Conservation (phyloP, 164 flowering plant species). For the Cinnamomum micranthum region DNA sequence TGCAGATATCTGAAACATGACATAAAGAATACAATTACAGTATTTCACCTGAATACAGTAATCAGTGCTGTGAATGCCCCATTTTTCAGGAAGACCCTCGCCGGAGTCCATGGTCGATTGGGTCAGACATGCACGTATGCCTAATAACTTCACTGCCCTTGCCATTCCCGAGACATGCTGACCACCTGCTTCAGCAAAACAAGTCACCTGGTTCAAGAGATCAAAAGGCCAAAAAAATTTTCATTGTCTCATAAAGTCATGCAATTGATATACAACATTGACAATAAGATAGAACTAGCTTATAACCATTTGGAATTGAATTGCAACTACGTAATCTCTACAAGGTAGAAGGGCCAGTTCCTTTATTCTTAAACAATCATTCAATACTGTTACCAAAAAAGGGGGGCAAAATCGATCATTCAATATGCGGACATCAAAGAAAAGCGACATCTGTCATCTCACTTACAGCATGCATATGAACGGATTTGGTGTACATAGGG, state of each 20-base stretch:
- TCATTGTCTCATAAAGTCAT: not conserved
- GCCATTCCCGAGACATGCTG: slow-evolving; percentile 93
- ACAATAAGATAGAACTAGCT: too few relatives aligned
- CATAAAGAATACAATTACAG: not conserved
- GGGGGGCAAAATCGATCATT: too few relatives aligned
- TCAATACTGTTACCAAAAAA: too few relatives aligned
- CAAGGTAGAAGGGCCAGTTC: too few relatives aligned
- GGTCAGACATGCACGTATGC: slow-evolving; percentile 75
- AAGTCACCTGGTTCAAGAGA: slow-evolving; percentile 57
- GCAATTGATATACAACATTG: not conserved
- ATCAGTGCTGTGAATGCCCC: slow-evolving; percentile 58
- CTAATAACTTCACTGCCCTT: slow-evolving; percentile 70
- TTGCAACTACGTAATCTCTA: too few relatives aligned
- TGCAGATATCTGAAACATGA: not conserved
- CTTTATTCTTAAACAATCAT: too few relatives aligned
- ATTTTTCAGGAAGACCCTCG: slow-evolving; percentile 64
- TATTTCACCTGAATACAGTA: slow-evolving; percentile 73
- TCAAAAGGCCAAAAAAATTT: not conserved
- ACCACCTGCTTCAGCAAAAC: slow-evolving; percentile 98
- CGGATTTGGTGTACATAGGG: too few relatives aligned
- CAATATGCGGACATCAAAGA: too few relatives aligned
- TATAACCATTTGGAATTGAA: too few relatives aligned
- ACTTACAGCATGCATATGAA: too few relatives aligned
- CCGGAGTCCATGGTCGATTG: slow-evolving; percentile 85
- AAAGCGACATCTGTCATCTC: too few relatives aligned